Evolutionary conservation across 306 rosid species (phyloP).

Genomic region (Quercus engelmannii): DNA sequence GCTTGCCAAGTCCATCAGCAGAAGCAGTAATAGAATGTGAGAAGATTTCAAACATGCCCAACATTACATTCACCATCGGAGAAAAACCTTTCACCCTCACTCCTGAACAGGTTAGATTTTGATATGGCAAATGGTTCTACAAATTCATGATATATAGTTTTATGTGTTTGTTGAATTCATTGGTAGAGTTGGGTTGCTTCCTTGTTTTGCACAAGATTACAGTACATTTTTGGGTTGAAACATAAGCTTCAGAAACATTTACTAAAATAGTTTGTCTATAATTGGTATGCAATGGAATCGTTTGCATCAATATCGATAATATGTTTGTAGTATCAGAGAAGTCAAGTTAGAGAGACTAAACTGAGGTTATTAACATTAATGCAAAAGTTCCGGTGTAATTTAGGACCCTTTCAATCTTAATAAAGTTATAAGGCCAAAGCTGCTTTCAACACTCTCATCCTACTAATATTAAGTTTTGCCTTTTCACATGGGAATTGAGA

Average conservation of each 20-base stretch:
- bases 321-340: no score
- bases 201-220: background rate
- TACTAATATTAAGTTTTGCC: background rate
- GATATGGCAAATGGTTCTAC: background rate
- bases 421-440: background rate
- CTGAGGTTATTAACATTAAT: no score
- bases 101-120: constrained; percentile 66
- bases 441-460: background rate
- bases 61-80: constrained; percentile 69
- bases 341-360: no score
- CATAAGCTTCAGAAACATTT: background rate
- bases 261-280: background rate
- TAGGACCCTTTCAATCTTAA: no score
- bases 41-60: constrained; percentile 57
- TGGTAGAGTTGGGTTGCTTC: background rate
- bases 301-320: no score
- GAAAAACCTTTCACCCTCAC: constrained; percentile 54
- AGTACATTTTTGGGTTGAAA: background rate
- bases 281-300: background rate
- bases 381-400: no score
- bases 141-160: background rate
- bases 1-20: constrained; percentile 79
- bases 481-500: background rate
- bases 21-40: constrained; percentile 60
- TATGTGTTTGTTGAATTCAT: background rate